Percentiles rank a stretch among this genome's conserved stretches.
Evolutionary conservation across 371 early-diverging fungal genomes (phyloP).

Genomic region (Nematocida major): DNA sequence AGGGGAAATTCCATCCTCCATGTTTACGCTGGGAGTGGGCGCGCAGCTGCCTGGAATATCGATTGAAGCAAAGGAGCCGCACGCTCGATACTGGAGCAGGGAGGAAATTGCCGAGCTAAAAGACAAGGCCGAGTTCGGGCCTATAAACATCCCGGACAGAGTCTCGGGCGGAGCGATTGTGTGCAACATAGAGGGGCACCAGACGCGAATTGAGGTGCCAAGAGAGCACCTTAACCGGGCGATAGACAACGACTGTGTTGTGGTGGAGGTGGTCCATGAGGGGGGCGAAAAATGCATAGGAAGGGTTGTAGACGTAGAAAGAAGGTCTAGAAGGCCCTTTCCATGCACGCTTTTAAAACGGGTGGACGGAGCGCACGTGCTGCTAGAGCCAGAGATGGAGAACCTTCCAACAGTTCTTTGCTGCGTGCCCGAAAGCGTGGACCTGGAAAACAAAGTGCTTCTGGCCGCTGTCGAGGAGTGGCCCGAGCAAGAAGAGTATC

Average conservation of each 20-base stretch:
- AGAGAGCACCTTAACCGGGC: constrained; percentile 15
- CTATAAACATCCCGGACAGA: neutral
- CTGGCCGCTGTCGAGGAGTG: constrained; percentile 15
- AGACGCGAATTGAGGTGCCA: constrained; percentile 4
- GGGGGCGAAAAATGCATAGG: neutral
- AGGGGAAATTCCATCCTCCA: neutral
- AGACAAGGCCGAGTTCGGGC: neutral
- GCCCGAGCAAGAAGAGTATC: neutral
- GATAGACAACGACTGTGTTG: constrained; percentile 16
- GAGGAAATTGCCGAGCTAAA: neutral
- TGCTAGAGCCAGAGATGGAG: constrained; percentile 6
- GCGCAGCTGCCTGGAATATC: neutral
- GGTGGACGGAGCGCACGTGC: neutral
- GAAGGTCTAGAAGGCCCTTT: neutral
- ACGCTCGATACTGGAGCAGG: neutral
- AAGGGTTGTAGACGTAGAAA: constrained; percentile 15
- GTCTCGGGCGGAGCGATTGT: neutral
- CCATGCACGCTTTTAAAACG: constrained; percentile 1
- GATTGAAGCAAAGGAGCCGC: neutral
- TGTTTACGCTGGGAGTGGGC: neutral
- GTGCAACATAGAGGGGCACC: constrained; percentile 35
- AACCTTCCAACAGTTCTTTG: constrained; percentile 22
- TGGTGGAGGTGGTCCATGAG: neutral
- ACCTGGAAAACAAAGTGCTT: neutral
- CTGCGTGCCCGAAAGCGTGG: neutral